Evolutionary conservation across 2,329 filamentous ascomycete species (phyloP).

Genomic region (Penicillium sp.): DNA sequence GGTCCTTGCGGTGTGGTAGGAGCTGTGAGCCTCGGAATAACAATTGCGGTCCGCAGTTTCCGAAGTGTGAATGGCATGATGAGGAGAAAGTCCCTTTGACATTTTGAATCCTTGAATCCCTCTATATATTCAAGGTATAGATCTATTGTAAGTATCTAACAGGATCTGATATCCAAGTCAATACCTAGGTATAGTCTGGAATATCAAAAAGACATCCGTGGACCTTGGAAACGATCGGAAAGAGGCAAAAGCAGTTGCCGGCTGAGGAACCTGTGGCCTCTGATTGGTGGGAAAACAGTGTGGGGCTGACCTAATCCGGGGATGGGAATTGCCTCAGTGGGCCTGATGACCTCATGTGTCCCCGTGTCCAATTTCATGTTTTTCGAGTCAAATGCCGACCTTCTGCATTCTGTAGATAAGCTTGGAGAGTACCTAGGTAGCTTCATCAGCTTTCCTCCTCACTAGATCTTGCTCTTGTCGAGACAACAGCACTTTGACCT

Average conservation of each 20-base stretch:
- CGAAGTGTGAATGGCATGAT: background rate
- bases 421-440: background rate
- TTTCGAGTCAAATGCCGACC: constrained; percentile 16
- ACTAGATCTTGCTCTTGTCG: background rate
- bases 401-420: constrained; percentile 6
- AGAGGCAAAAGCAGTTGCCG: constrained; percentile 9
- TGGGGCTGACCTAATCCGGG: constrained; percentile 12
- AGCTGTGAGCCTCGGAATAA: constrained; percentile 8
- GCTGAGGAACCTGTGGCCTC: background rate
- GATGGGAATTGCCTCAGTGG: constrained; percentile 5
- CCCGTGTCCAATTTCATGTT: background rate
- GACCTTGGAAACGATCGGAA: background rate
- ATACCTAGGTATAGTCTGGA: background rate
- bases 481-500: background rate
- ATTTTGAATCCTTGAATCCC: background rate
- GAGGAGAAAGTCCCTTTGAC: background rate
- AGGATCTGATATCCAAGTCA: background rate
- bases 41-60: constrained; percentile 3
- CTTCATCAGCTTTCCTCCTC: background rate
- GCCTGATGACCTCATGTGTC: constrained; percentile 9
- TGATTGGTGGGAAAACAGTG: constrained; percentile 12
- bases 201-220: background rate
- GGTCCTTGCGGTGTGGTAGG: background rate
- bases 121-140: background rate
- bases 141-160: background rate